Conservation (phyloP, 2,329 filamentous ascomycete species). For the Hypoxylon sp. region DNA sequence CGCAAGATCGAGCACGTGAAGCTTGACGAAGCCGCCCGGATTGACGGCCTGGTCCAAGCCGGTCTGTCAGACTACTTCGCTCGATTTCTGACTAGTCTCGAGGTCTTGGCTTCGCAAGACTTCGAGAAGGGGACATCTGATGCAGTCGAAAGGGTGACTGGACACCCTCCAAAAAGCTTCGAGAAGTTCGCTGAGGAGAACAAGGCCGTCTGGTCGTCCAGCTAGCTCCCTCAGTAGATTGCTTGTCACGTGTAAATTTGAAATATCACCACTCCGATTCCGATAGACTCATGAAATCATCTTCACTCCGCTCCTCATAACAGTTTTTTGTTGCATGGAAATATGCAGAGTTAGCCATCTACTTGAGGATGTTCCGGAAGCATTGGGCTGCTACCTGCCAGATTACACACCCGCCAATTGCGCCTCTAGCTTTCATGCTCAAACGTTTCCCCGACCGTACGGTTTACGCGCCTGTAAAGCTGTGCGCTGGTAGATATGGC, state of each 20-base stretch:
- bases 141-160: conserved; percentile 42
- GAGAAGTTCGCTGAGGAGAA: conserved; percentile 40
- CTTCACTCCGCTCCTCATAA: conserved; percentile 4
- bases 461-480: no score
- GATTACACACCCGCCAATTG: neutral
- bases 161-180: conserved; percentile 42
- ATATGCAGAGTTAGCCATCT: neutral
- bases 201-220: conserved; percentile 32
- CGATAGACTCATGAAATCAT: neutral
- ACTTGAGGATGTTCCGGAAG: neutral
- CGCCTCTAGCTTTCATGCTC: no score
- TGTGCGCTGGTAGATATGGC: no score
- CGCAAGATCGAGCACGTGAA: conserved; percentile 48
- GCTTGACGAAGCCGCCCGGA: conserved; percentile 38
- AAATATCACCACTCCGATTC: neutral
- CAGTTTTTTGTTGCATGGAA: neutral
- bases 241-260: neutral
- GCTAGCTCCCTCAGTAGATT: neutral
- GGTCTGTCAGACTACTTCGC: conserved; percentile 43
- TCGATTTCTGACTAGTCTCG: conserved; percentile 40
- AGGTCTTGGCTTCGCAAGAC: conserved; percentile 37
- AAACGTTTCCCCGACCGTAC: no score
- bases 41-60: conserved; percentile 34
- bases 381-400: conserved; percentile 3
- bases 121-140: conserved; percentile 39